Evolutionary conservation across 257 asterid species (phyloP).

Genomic region (Ligustrum vulgare): DNA sequence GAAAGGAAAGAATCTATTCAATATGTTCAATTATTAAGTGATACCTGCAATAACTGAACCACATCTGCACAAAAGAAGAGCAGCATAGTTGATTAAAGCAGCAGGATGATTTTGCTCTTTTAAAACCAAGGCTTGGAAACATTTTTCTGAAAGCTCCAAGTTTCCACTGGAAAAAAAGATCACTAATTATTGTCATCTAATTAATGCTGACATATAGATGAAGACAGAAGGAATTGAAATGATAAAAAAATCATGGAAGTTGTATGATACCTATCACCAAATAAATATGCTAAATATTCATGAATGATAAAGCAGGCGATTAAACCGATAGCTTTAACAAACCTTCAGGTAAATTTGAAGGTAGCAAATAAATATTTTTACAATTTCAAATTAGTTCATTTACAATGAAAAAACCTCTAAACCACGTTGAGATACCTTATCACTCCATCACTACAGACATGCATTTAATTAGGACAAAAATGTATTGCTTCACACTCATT

Average conservation of each 20-base stretch:
- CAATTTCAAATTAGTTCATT: too few species aligned
- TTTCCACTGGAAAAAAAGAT: conserved; percentile 58
- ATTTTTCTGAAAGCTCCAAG: conserved; percentile 80
- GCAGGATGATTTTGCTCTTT: conserved; percentile 96
- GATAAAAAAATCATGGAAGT: conserved; percentile 6
- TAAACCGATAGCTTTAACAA: too few species aligned
- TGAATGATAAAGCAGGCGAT: too few species aligned
- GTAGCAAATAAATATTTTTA: too few species aligned
- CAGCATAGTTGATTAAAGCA: conserved; percentile 82
- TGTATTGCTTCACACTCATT: not conserved
- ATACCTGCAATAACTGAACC: conserved; percentile 84
- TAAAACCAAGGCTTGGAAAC: conserved; percentile 73
- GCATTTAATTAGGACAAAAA: conserved; percentile 3
- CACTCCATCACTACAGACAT: conserved; percentile 5
- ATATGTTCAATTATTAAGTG: not conserved
- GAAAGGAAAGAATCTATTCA: conserved; percentile 11
- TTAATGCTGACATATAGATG: conserved; percentile 22
- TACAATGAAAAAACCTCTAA: not conserved
- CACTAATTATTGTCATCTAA: conserved; percentile 16
- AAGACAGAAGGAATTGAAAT: conserved; percentile 12
- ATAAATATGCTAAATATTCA: not conserved
- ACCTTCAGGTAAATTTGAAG: too few species aligned
- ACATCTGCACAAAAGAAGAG: conserved; percentile 73
- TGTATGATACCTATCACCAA: not conserved
- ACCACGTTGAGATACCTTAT: conserved; percentile 12